Conservation (phyloP, 495 filamentous ascomycete species). For the Stereocaulon alpinum region DNA sequence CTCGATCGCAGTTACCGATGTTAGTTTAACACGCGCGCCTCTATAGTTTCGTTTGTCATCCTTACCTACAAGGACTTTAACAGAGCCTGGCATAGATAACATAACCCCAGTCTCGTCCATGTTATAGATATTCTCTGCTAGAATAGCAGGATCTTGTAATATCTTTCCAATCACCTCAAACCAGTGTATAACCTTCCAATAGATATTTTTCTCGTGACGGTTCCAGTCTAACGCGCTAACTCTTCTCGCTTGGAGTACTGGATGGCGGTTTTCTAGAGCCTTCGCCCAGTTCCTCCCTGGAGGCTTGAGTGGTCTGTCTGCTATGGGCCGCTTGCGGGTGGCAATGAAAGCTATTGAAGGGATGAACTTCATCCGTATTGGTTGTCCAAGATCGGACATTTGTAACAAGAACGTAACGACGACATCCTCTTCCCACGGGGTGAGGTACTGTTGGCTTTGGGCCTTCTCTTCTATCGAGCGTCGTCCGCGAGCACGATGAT, state of each 20-base stretch:
- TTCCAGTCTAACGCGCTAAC: slow-evolving; percentile 23
- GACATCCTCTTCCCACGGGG: slow-evolving; percentile 24
- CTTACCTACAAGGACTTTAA: slow-evolving; percentile 31
- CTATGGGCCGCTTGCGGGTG: no score
- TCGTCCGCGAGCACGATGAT: slow-evolving; percentile 18
- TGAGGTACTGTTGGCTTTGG: slow-evolving; percentile 26
- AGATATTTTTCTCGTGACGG: slow-evolving; percentile 28
- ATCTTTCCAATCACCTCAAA: slow-evolving; percentile 26
- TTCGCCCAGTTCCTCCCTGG: slow-evolving; percentile 26
- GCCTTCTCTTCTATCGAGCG: slow-evolving; percentile 23
- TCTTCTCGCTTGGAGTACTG: slow-evolving; percentile 20
- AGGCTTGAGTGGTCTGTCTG: slow-evolving; percentile 8
- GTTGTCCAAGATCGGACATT: slow-evolving; percentile 25
- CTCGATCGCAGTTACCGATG: neutral
- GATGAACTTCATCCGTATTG: slow-evolving; percentile 25
- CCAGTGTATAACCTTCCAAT: slow-evolving; percentile 30
- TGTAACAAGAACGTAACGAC: slow-evolving; percentile 25
- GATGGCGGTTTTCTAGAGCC: slow-evolving; percentile 24
- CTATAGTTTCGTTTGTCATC: slow-evolving; percentile 21
- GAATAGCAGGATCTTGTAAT: slow-evolving; percentile 22
- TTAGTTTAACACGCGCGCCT: neutral
- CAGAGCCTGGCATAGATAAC: slow-evolving; percentile 27
- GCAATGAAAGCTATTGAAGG: neutral
- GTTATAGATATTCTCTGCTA: slow-evolving; percentile 27
- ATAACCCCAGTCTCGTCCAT: slow-evolving; percentile 28